Base-by-base conservation (phyloP, 495 filamentous ascomycete species). In the Penicillium fimorum region DNA sequence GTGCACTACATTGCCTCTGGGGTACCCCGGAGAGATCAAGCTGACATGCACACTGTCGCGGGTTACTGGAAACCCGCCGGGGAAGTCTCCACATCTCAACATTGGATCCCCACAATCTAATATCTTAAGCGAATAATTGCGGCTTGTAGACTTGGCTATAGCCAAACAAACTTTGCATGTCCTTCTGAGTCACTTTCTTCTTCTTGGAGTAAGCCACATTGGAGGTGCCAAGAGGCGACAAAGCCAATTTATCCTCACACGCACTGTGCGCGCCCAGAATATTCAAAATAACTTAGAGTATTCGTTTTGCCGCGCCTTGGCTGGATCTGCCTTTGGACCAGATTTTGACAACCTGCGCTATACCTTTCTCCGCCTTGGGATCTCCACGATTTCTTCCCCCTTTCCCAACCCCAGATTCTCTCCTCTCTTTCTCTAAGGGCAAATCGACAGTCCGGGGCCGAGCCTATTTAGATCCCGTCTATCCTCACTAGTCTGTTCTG, bases 361-460 rank as follows among this genome's bases (percentile, higher is more conserved):
- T 67, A 57, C 57, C 20, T 54, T 69, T 69, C 64, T 69, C 67
- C 64, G 67, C 64, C 59, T 64, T 56, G 55, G 43, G 52, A 55
- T 61, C 60, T 55, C 59, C 66, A 61, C 48, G 41, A 35, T 56
- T 40, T 50, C 38, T 9, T 51, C 45, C 59, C 55, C 56, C 24
- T 40, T 29, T 32, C 12, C 32, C 29, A 43, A 46, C 63, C 65
- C 63, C 65, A 38, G 65, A 61, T 61, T 67, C 24, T 45, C 22
- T 47, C 49, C 45, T 63, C 50, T 50, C 37, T 55, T 60, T 46
- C 42, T 38, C 57, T 47, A 45, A 29, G 43, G 33, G 48, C 29
- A 46, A 48, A 47, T 47, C 29, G 38, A 46, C 29, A 29, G 47
- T 61, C 65, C 60, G 62, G 57, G 53, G 50, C 49, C 47, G 47